These are phyloP conservation scores for Gossypium mustelinum DNA, from an alignment of 345 rosid species.

Conservation along the genomic window DNA sequence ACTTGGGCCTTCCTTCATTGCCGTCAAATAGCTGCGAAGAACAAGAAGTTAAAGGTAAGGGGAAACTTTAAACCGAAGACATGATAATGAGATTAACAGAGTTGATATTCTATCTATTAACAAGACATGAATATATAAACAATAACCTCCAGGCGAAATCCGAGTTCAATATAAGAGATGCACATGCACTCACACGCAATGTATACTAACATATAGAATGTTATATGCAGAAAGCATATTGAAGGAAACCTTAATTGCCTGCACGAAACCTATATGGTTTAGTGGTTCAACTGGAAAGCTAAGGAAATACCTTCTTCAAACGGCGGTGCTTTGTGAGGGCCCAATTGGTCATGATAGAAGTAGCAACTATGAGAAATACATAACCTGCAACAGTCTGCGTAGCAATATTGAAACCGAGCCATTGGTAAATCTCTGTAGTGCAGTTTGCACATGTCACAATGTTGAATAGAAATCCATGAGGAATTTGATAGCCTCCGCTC, in stretches of 20 bases:
- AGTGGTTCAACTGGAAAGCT: not conserved
- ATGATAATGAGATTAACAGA: not conserved
- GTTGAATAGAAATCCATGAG: constrained; percentile 83
- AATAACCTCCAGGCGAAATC: too few relatives aligned
- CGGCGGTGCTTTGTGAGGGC: constrained; percentile 94
- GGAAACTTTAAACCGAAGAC: not conserved
- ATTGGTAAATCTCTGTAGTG: constrained; percentile 93
- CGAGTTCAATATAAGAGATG: too few relatives aligned
- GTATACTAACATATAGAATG: too few relatives aligned
- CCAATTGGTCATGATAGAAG: constrained; percentile 92
- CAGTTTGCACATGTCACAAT: constrained; percentile 94
- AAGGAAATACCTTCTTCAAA: constrained; percentile 64
- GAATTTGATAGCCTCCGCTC: constrained; percentile 87
- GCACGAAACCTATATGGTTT: not conserved
- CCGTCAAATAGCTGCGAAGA: constrained; percentile 78
- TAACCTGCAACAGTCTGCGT: constrained; percentile 95
- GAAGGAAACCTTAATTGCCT: too few relatives aligned
- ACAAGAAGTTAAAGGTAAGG: constrained; percentile 4
- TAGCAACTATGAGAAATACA: constrained; percentile 70
- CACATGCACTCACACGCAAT: not conserved
- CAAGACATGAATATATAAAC: too few relatives aligned
- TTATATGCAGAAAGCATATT: not conserved
- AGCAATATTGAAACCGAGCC: constrained; percentile 95
- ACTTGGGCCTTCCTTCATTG: constrained; percentile 80
- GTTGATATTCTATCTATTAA: too few relatives aligned